Conservation (phyloP, 768 basidiomycete genomes). For the Boletus tylopilopsis region DNA sequence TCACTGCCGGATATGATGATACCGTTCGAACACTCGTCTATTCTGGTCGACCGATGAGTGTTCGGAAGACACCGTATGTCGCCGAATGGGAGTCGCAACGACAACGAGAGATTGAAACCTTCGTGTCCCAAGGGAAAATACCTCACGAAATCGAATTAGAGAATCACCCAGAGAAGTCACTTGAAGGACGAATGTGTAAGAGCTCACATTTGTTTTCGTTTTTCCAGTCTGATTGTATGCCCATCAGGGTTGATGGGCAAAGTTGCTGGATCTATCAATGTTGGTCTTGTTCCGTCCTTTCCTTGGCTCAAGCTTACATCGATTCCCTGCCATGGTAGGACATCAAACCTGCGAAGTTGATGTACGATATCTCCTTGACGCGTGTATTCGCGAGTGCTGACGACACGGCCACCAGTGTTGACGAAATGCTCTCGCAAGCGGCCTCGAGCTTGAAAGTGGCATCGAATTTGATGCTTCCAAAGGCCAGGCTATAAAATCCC, state of each 20-base stretch:
- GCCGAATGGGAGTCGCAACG: constrained; percentile 68
- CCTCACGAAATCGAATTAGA: constrained; percentile 75
- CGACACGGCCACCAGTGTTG: constrained; percentile 49
- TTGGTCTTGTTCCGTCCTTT: constrained; percentile 25
- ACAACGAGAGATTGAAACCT: constrained; percentile 51
- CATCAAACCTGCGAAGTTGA: constrained; percentile 80
- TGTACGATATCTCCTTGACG: constrained; percentile 44
- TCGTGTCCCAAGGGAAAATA: constrained; percentile 62
- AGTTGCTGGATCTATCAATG: constrained; percentile 67
- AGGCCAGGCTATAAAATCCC: constrained; percentile 43
- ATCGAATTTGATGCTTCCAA: constrained; percentile 37
- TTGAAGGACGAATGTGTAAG: constrained; percentile 60
- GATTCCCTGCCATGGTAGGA: constrained; percentile 39
- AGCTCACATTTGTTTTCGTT: neutral
- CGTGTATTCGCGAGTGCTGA: constrained; percentile 7
- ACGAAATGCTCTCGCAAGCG: constrained; percentile 75
- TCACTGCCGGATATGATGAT: constrained; percentile 76
- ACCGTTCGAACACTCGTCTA: constrained; percentile 68
- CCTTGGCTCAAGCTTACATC: neutral
- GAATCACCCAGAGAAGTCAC: constrained; percentile 60
- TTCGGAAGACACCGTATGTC: constrained; percentile 79
- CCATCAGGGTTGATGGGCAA: constrained; percentile 71
- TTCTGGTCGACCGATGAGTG: constrained; percentile 76
- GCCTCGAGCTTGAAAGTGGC: constrained; percentile 51
- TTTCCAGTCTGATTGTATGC: neutral